phyloP scores from a whole-genome alignment of 176 grass and related monocot species.

The Pontederia paniculata region DNA sequence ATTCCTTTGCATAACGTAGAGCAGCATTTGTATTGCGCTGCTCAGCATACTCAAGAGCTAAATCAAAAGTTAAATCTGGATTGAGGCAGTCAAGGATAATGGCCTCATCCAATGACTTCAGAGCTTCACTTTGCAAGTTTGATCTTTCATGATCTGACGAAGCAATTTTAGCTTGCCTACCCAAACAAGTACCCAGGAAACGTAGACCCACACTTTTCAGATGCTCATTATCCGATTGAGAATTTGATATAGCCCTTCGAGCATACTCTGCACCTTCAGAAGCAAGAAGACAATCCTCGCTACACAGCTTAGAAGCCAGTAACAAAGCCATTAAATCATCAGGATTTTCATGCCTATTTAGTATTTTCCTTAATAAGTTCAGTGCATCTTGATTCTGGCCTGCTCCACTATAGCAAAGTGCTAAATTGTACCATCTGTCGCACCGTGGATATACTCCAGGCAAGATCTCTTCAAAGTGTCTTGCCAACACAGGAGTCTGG shows the following conservation, averaged over 20 bases:
- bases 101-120: constrained; percentile 64
- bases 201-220: constrained; percentile 60
- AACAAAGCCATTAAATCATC: constrained; percentile 58
- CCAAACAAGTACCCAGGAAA: constrained; percentile 60
- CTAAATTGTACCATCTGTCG: constrained; percentile 74
- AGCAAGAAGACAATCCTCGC: constrained; percentile 40
- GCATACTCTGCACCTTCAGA: constrained; percentile 82
- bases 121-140: constrained; percentile 64
- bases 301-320: constrained; percentile 86
- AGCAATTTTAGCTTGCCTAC: constrained; percentile 58
- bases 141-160: constrained; percentile 80
- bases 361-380: constrained; percentile 70
- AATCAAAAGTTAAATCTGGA: constrained; percentile 67
- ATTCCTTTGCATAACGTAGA: constrained; percentile 77
- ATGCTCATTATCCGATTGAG: constrained; percentile 45
- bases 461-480: constrained; percentile 66
- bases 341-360: constrained; percentile 72
- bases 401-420: constrained; percentile 61
- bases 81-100: constrained; percentile 39
- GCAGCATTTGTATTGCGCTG: constrained; percentile 74
- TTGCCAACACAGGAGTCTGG: constrained; percentile 70
- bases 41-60: constrained; percentile 76
- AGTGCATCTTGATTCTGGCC: constrained; percentile 54
- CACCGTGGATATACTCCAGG: constrained; percentile 76
- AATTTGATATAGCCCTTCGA: constrained; percentile 41